Base-by-base conservation (phyloP, 73 alveolate species). In the Blepharisma japonicum region DNA sequence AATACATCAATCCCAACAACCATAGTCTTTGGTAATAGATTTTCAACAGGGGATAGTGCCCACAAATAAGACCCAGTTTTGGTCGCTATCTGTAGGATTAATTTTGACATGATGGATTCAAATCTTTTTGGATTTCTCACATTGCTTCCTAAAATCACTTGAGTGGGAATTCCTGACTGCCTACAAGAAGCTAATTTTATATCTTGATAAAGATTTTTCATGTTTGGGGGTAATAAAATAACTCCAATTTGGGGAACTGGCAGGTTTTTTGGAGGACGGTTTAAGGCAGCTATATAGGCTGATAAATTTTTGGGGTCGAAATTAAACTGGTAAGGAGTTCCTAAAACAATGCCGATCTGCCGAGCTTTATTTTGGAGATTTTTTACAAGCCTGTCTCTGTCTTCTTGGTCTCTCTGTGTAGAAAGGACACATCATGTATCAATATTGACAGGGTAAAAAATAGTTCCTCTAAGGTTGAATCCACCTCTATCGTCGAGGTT, bases 11-110 rank as follows among this genome's bases (percentile, higher is more conserved):
- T 87, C 0, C 98, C 96, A 56, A 88, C 79, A 7, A 94, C 76
- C 97, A 94, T 94, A 6, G 98, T 90, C 55, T 94, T 91, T 80
- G 78, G 56, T 55, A 83, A 83, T 68, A 87, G 66, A 71, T 92
- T 82, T 45, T 96, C 97, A 55, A 90, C 77, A 70, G 74, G 81
- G 72, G 85, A 90, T 3, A 94, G 91, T 51, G 94, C 87, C 98
- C 99, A 96, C 39, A 98, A 98, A 54, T 83, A 86, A 53, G 98
- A 97, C 21, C 98, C 98, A 32, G 86, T 81, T 77, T 96, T 96
- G 45, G 98, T 98, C 61, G 89, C 88, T 11, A 96, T 91, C 84
- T 96, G 91, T 68, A 94, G 89, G 74, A 96, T 67, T 21, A 96
- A 85, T 70, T 70, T 70, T 0, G 39, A 11, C 56, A 39, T 45